These are phyloP conservation scores for Trichophyton simii DNA, from an alignment of 2,329 filamentous ascomycete species.

Conservation along the genomic window DNA sequence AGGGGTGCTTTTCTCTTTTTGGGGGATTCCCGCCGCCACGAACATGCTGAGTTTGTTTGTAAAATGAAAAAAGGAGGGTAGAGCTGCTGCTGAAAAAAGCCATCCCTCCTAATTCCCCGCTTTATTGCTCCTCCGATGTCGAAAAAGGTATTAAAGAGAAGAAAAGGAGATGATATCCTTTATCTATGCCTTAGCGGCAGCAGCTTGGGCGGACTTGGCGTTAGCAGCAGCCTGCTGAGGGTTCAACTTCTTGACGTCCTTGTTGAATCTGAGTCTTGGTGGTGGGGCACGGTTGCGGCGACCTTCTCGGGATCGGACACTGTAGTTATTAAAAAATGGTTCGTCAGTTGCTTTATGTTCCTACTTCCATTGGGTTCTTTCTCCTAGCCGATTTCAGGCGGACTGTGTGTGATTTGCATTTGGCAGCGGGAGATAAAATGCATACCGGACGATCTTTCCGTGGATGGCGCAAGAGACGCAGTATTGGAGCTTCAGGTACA, in stretches of 20 bases:
- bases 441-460: slow-evolving; percentile 99
- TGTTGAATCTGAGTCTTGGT: slow-evolving; percentile 97
- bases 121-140: background rate
- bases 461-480: slow-evolving; percentile 99
- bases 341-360: background rate
- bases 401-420: background rate
- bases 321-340: slow-evolving; percentile 29
- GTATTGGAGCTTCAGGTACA: slow-evolving; percentile 99
- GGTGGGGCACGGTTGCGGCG: slow-evolving; percentile 98
- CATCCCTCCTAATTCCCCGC: background rate
- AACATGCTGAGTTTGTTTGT: background rate
- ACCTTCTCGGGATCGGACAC: slow-evolving; percentile 92
- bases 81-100: background rate
- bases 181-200: slow-evolving; percentile 10
- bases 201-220: slow-evolving; percentile 20
- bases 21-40: background rate
- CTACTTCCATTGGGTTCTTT: background rate
- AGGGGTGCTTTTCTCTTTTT: background rate
- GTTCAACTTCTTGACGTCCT: slow-evolving; percentile 99
- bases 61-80: slow-evolving; percentile 1
- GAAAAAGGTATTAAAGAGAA: background rate
- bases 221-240: slow-evolving; percentile 67
- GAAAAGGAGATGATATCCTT: slow-evolving; percentile 2
- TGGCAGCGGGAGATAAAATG: background rate
- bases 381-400: background rate